Percentiles rank a stretch among this genome's conserved stretches.
Evolutionary conservation across 2,329 filamentous ascomycete genomes (phyloP).

Genomic region (Thermochaetoides dissita): DNA sequence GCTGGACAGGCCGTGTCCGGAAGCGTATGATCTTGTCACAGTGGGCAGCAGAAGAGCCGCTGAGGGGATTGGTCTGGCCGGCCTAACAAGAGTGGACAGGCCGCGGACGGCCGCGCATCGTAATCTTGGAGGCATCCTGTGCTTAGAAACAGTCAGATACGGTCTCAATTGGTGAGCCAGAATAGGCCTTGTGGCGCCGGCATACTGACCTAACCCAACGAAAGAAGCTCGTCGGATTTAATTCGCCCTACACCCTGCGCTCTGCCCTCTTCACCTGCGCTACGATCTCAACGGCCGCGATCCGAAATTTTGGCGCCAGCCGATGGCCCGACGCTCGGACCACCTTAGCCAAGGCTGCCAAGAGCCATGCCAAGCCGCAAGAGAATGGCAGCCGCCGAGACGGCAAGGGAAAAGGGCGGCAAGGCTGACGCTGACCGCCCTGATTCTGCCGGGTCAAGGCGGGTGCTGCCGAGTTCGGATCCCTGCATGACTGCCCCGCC

Average conservation of each 20-base stretch:
- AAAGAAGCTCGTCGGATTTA: neutral
- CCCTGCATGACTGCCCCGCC: conserved; percentile 10
- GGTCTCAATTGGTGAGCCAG: neutral
- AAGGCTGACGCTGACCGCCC: conserved; percentile 9
- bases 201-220: conserved; percentile 7
- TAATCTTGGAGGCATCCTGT: conserved; percentile 17
- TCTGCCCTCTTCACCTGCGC: too few relatives aligned
- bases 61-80: neutral
- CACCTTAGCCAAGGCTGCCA: neutral
- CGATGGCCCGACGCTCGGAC: conserved; percentile 5
- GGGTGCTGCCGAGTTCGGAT: neutral
- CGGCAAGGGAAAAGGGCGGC: neutral
- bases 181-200: neutral
- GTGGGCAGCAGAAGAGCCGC: conserved; percentile 4
- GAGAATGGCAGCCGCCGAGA: too few relatives aligned
- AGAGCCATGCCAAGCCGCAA: conserved; percentile 3
- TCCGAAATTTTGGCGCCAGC: conserved; percentile 15
- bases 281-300: conserved; percentile 3
- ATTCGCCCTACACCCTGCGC: neutral
- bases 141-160: neutral
- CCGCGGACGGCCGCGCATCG: conserved; percentile 15
- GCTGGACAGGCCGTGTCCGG: conserved; percentile 5
- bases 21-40: conserved; percentile 16
- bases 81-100: conserved; percentile 1
- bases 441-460: conserved; percentile 9